Evolutionary conservation across 2,329 filamentous ascomycete species (phyloP).

Genomic region (Calonectria henricotiae): DNA sequence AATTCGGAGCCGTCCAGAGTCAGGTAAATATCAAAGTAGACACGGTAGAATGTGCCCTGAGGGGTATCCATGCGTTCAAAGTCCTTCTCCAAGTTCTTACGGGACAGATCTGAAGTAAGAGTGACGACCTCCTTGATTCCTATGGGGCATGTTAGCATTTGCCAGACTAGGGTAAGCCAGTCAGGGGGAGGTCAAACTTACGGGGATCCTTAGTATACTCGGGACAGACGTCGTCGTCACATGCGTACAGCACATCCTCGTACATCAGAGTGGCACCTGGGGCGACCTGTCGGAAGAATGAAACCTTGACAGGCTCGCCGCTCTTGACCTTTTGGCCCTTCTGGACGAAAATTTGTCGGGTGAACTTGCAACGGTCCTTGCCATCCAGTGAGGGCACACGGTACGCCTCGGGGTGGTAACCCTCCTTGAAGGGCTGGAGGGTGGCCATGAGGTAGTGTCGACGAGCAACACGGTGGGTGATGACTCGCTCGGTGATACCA

Average conservation of each 20-base stretch:
- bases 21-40: conserved; percentile 86
- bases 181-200: conserved; percentile 71
- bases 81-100: conserved; percentile 99
- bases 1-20: conserved; percentile 98
- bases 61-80: conserved; percentile 99
- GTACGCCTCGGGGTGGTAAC: conserved; percentile 98
- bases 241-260: conserved; percentile 97
- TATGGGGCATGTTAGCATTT: conserved; percentile 61
- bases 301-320: conserved; percentile 98
- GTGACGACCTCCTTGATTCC: conserved; percentile 99
- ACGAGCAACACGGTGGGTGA: conserved; percentile 96
- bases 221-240: conserved; percentile 97
- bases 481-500: conserved; percentile 95
- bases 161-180: too few species aligned
- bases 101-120: conserved; percentile 94
- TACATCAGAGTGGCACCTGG: conserved; percentile 99
- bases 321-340: conserved; percentile 99
- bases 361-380: conserved; percentile 99
- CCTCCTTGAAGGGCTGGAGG: conserved; percentile 98
- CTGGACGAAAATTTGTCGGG: conserved; percentile 97
- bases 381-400: conserved; percentile 96
- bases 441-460: conserved; percentile 99
- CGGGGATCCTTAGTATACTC: conserved; percentile 99
- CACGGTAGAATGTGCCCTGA: conserved; percentile 94
- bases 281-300: conserved; percentile 97